These are phyloP conservation scores for Cercospora zeina DNA, from an alignment of 2,329 filamentous ascomycete species.

Conservation along the genomic window DNA sequence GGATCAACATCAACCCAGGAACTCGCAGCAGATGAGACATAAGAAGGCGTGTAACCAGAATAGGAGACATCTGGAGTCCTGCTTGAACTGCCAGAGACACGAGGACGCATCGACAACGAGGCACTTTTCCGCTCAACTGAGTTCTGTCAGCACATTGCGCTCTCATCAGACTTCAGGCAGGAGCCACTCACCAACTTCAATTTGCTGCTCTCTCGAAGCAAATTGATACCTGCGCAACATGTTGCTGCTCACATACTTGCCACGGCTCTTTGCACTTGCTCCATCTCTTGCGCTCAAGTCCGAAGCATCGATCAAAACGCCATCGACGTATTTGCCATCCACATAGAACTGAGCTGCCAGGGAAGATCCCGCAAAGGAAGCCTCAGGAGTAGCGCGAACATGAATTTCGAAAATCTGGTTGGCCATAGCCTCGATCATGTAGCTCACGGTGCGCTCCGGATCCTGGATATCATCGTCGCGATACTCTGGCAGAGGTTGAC, in stretches of 20 bases:
- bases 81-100: neutral
- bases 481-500: conserved; percentile 18
- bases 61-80: conserved; percentile 4
- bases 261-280: conserved; percentile 15
- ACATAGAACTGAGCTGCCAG: conserved; percentile 20
- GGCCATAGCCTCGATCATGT: conserved; percentile 20
- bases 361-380: conserved; percentile 8
- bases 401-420: conserved; percentile 22
- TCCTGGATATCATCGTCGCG: conserved; percentile 15
- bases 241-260: conserved; percentile 11
- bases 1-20: neutral
- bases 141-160: neutral
- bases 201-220: conserved; percentile 11
- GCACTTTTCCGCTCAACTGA: conserved; percentile 17
- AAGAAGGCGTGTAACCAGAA: neutral
- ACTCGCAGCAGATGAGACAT: neutral
- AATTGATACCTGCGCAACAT: conserved; percentile 21
- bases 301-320: conserved; percentile 6
- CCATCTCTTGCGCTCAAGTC: conserved; percentile 4
- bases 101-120: conserved; percentile 1
- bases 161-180: neutral
- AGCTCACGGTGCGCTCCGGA: conserved; percentile 14
- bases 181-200: conserved; percentile 8
- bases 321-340: conserved; percentile 22
- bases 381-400: neutral